Base-by-base conservation (phyloP, 257 asterid species). In the Ehretia macrophylla region DNA sequence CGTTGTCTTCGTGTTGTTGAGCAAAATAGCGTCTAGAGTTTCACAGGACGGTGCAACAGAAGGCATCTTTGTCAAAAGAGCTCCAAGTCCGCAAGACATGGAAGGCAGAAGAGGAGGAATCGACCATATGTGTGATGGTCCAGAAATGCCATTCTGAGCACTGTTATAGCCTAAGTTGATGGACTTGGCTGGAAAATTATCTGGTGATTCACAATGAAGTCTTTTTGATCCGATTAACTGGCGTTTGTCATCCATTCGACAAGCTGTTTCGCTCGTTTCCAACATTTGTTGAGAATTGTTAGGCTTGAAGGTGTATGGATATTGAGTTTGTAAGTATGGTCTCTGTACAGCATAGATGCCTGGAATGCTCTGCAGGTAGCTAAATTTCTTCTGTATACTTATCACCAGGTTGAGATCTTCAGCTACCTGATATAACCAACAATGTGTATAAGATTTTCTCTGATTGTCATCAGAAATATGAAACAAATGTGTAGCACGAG, bases 301-400 rank as follows among this genome's bases (percentile, higher is more conserved):
- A 60, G 65, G 57, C 65, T 75, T 75, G 45, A 70, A 52, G 22
- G 27, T 40, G 22, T 62, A 62, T 4, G 76, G 79, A 23, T 77
- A 68, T 32, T 70, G 81, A 59, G 59, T 14, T 39, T 84, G 72
- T 53, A 54, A 56, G 53, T 55, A 69, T 4, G 95, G 95, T 73
- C 95, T 79, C 38, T 83, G 95, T 17, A 78, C 59, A 2, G 82
- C 60, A 50, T 77, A 77, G 48, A 78, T 67, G 50, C 95, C 92
- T 0, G 93, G 92, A 54, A 88, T 72, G 81, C 86, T 81, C 20
- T 81, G 86, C 4, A 88, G 77, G 74, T 83, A 81, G 78, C 75
- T 79, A 73, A 88, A 81, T 71, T 83, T 88, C 68, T 93, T 79
- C 60, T 83, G 95, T 42, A 85, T 85, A 61, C 67, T 85, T 16